Base-by-base conservation (phyloP, 108 stramenopile genomes). In the Aurantiochytrium sp. region DNA sequence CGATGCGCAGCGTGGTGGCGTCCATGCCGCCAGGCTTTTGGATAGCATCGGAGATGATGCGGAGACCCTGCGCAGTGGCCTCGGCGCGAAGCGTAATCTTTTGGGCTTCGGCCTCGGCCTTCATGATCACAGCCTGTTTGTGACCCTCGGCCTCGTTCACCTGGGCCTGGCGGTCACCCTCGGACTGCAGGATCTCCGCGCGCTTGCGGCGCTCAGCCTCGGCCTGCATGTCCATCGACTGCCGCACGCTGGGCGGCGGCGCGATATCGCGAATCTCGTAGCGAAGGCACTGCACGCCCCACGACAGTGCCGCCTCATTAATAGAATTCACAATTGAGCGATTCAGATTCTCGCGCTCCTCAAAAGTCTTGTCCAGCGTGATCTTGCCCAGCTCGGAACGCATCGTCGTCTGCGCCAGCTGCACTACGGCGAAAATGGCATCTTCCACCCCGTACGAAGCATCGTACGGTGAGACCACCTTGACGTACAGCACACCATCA, bases 401-500 rank as follows among this genome's bases (percentile, higher is more conserved):
- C 88, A 90, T 88, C 23, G 90, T 89, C 16, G 90, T 90, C 35
- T 90, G 90, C 23, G 90, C 90, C 42, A 90, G 88, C 72, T 90
- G 88, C 69, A 51, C 58, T 3, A 90, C 43, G 87, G 90, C 88
- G 59, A 87, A 90, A 43, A 44, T 60, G 18, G 87, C 69, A 25
- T 88, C 60, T 72, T 90, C 88, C 42, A 90, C 90, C 10, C 87
- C 88, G 73, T 90, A 90, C 16, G 69, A 69, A 44, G 90, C 90
- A 16, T 72, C 60, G 16, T 90, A 58, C 44, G 88, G 45, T n/a
- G 87, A 87, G 5, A 44, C 58, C 5, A 90, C 45, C 49, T 55
- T 47, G 58, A 60, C 49, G 45, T 90, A 90, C 21, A 90, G 72
- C 71, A 90, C 88, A 5, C 88, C 90, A 49, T 90, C 90, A 23